Percentiles rank a stretch among this genome's conserved stretches.
Evolutionary conservation across 345 rosid genomes (phyloP).

Genomic region (Hevea brasiliensis): DNA sequence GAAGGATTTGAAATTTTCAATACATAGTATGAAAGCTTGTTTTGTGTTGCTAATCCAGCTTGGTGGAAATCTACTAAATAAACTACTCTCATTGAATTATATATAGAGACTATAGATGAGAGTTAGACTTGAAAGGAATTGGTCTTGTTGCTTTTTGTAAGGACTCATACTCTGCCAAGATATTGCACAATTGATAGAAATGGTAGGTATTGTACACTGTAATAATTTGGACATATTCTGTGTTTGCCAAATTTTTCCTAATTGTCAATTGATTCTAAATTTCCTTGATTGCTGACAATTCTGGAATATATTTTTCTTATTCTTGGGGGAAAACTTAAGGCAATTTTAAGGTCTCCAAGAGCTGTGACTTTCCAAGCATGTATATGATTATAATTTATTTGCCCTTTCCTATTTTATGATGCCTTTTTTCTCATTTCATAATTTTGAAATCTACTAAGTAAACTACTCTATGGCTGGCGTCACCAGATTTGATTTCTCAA

Average conservation of each 20-base stretch:
- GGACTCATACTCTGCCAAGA: background rate
- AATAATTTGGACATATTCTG: background rate
- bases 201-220: background rate
- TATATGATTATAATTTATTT: conserved; percentile 3
- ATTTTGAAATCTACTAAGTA: background rate
- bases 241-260: background rate
- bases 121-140: background rate
- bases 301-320: background rate
- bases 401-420: background rate
- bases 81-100: no score
- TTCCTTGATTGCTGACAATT: background rate
- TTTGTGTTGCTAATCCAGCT: background rate
- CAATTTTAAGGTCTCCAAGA: background rate
- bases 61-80: background rate
- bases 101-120: no score
- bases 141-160: background rate
- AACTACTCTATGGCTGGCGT: conserved; percentile 11
- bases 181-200: background rate
- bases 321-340: background rate
- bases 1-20: background rate
- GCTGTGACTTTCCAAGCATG: background rate
- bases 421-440: background rate
- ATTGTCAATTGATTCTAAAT: background rate
- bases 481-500: conserved; percentile 79
- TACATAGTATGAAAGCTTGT: background rate